Evolutionary conservation across 345 rosid species (phyloP).

Genomic region (Hibiscus syriacus): DNA sequence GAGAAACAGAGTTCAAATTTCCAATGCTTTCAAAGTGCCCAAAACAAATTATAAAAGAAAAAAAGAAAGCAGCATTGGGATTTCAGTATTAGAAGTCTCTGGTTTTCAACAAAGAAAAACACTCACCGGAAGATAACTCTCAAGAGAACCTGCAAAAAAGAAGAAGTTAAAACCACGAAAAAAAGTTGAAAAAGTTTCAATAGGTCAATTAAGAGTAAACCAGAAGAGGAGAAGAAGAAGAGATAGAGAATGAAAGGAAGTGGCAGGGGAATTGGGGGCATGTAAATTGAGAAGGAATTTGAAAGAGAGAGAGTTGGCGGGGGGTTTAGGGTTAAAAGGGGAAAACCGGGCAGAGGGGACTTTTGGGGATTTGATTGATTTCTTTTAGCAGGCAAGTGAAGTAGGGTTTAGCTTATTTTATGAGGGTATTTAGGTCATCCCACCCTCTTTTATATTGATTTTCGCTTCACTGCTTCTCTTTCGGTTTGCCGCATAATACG

Average conservation of each 20-base stretch:
- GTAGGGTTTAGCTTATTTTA: not conserved
- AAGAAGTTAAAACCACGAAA: not conserved
- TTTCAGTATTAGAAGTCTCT: not conserved
- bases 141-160: not conserved
- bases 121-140: constrained; percentile 1
- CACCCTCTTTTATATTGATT: not conserved
- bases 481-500: not conserved
- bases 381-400: not conserved
- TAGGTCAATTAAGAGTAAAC: not conserved
- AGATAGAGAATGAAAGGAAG: too few relatives aligned
- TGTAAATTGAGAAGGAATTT: not conserved
- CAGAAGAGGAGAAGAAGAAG: not conserved
- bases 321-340: not conserved
- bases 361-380: too few relatives aligned
- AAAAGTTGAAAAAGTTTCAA: not conserved
- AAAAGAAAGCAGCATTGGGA: not conserved
- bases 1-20: not conserved
- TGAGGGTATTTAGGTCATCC: constrained; percentile 5
- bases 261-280: not conserved
- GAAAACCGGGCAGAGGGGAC: too few relatives aligned
- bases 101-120: not conserved
- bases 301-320: not conserved
- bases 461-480: not conserved
- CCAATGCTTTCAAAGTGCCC: not conserved
- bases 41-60: not conserved